Conservation (phyloP, 2,329 filamentous ascomycete genomes). For the Teratosphaeria pseudoeucalypti region DNA sequence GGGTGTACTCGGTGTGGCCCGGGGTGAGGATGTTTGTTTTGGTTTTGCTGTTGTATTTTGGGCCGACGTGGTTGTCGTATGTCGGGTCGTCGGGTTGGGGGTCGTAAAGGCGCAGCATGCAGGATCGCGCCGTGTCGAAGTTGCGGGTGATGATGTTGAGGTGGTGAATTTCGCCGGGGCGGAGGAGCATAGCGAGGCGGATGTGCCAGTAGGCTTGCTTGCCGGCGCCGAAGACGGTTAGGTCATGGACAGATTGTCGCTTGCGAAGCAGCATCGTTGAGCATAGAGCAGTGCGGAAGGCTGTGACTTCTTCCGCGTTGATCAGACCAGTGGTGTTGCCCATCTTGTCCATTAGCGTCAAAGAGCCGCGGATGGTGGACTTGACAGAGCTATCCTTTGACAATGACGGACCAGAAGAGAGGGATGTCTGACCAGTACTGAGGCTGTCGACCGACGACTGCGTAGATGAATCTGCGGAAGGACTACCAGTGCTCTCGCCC, state of each 20-base stretch:
- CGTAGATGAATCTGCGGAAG: conserved; percentile 11
- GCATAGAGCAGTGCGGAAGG: conserved; percentile 57
- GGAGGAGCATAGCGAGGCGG: conserved; percentile 67
- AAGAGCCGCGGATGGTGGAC: conserved; percentile 44
- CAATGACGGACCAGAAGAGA: conserved; percentile 8
- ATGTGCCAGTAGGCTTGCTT: conserved; percentile 94
- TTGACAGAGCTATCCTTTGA: conserved; percentile 24
- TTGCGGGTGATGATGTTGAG: conserved; percentile 75
- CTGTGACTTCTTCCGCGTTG: conserved; percentile 58
- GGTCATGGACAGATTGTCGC: conserved; percentile 59
- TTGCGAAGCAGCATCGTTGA: conserved; percentile 51
- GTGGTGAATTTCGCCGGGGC: conserved; percentile 57
- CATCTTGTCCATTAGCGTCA: conserved; percentile 48
- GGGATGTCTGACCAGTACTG: conserved; percentile 2
- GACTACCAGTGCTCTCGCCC: conserved; percentile 15
- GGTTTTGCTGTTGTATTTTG: conserved; percentile 27
- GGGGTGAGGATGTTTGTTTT: conserved; percentile 63
- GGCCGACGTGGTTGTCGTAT: conserved; percentile 24
- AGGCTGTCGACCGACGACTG: conserved; percentile 11
- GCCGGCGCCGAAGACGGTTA: conserved; percentile 80
- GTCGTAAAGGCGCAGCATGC: conserved; percentile 47
- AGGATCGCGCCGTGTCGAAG: conserved; percentile 47
- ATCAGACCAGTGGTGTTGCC: conserved; percentile 53
- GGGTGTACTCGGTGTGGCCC: conserved; percentile 56
- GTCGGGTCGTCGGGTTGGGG: conserved; percentile 28